Percentiles rank a stretch among this genome's conserved stretches.
These are phyloP conservation scores for Kodamaea kaohsiungensis DNA, from an alignment of 805 yeast genomes.

Conservation along the genomic window DNA sequence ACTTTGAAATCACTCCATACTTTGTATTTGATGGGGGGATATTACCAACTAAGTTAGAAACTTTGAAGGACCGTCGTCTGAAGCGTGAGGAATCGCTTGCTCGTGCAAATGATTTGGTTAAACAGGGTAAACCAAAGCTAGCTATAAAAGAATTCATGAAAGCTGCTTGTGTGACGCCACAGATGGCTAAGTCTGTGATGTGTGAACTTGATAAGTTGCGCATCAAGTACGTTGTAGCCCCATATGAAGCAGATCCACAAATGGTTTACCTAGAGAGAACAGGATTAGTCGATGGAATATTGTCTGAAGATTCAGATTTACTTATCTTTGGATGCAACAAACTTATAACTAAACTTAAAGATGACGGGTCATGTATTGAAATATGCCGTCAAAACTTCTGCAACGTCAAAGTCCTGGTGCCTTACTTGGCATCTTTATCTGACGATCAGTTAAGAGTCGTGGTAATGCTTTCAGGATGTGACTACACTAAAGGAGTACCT, in stretches of 20 bases:
- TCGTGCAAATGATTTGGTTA: constrained; percentile 53
- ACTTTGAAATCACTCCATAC: constrained; percentile 75
- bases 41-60: constrained; percentile 73
- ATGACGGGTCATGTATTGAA: constrained; percentile 70
- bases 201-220: constrained; percentile 59
- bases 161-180: constrained; percentile 84
- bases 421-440: constrained; percentile 51
- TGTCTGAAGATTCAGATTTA: constrained; percentile 94
- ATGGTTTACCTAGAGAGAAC: constrained; percentile 82
- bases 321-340: constrained; percentile 80
- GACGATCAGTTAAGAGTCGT: constrained; percentile 65
- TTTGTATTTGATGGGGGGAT: constrained; percentile 93
- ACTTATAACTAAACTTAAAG: constrained; percentile 80
- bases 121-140: constrained; percentile 52
- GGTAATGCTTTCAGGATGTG: constrained; percentile 95
- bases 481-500: constrained; percentile 84
- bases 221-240: constrained; percentile 85
- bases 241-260: constrained; percentile 98
- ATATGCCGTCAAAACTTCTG: constrained; percentile 58
- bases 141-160: constrained; percentile 74
- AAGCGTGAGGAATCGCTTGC: constrained; percentile 58
- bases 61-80: constrained; percentile 64
- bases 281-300: constrained; percentile 78
- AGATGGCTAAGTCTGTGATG: constrained; percentile 86
- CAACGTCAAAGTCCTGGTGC: constrained; percentile 42